Evolutionary conservation across 306 rosid genomes (phyloP).

Genomic region (Castanea mollissima): DNA sequence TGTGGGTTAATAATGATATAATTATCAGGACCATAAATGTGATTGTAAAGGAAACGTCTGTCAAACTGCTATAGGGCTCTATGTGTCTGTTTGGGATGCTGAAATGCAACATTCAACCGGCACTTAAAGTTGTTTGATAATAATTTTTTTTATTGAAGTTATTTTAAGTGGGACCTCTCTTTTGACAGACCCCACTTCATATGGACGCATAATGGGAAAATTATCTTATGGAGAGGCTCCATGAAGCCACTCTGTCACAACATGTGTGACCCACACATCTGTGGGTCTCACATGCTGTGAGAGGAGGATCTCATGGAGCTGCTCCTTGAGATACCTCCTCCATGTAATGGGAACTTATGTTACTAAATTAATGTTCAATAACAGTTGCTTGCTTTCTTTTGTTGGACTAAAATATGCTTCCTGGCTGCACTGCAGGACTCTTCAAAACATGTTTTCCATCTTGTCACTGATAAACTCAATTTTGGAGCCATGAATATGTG

Average conservation of each 20-base stretch:
- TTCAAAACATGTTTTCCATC: conserved; percentile 89
- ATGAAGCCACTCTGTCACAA: too few relatives aligned
- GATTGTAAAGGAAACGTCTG: not conserved
- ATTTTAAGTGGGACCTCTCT: not conserved
- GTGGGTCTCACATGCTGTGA: too few relatives aligned
- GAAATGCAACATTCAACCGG: not conserved
- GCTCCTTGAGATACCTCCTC: too few relatives aligned
- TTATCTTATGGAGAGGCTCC: too few relatives aligned
- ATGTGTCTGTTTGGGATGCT: not conserved
- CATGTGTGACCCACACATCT: too few relatives aligned
- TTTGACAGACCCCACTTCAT: not conserved
- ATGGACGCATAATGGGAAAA: not conserved
- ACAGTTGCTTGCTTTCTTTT: conserved; percentile 16
- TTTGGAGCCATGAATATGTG: conserved; percentile 99
- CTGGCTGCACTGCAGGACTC: conserved; percentile 68
- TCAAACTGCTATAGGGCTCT: not conserved
- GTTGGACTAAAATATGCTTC: conserved; percentile 15
- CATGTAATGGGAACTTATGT: not conserved
- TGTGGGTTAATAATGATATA: not conserved
- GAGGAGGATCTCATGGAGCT: too few relatives aligned
- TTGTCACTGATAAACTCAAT: conserved; percentile 90
- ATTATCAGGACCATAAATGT: not conserved
- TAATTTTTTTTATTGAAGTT: not conserved
- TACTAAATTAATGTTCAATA: not conserved
- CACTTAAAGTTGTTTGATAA: not conserved